A percentile compares a stretch with the other conserved stretches of the same genome.
Evolutionary conservation across 768 basidiomycete genomes (phyloP).

Genomic region (Hortiboletus flavorubellus): DNA sequence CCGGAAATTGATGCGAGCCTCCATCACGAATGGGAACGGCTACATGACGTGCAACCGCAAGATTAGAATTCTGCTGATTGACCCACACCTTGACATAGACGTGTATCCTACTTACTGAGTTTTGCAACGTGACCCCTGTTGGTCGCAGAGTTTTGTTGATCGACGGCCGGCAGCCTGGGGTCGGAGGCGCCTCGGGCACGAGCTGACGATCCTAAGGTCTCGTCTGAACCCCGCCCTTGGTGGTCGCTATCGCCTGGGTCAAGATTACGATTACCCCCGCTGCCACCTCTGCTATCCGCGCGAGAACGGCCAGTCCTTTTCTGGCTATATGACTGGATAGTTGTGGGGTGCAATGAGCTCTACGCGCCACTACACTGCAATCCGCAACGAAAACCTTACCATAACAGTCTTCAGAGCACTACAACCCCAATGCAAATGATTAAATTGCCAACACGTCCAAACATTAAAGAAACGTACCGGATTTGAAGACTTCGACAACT

Average conservation of each 20-base stretch:
- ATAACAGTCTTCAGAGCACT: conserved; percentile 83
- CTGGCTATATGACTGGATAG: conserved; percentile 69
- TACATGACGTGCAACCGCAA: conserved; percentile 16
- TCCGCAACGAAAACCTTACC: conserved; percentile 41
- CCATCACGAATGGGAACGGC: conserved; percentile 21
- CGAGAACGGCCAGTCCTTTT: conserved; percentile 57
- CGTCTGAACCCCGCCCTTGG: conserved; percentile 33
- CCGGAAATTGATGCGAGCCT: conserved; percentile 14
- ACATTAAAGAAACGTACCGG: conserved; percentile 47
- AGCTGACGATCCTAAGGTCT: conserved; percentile 31
- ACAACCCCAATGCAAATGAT: conserved; percentile 4
- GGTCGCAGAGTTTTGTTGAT: conserved; percentile 24
- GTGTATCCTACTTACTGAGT: conserved; percentile 29
- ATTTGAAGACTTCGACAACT: conserved; percentile 88
- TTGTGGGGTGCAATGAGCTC: conserved; percentile 13
- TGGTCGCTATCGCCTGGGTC: conserved; percentile 38
- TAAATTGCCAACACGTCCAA: conserved; percentile 12
- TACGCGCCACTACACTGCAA: neutral
- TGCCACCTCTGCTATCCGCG: conserved; percentile 45
- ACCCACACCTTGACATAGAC: conserved; percentile 17
- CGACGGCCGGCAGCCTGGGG: conserved; percentile 38
- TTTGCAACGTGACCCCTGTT: conserved; percentile 20
- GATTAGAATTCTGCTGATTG: conserved; percentile 25
- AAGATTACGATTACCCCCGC: conserved; percentile 35
- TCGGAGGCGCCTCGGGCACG: conserved; percentile 71